Percentiles rank a stretch among this genome's conserved stretches.
Conservation (phyloP, 83 land plant species). For the Larix sibirica region DNA sequence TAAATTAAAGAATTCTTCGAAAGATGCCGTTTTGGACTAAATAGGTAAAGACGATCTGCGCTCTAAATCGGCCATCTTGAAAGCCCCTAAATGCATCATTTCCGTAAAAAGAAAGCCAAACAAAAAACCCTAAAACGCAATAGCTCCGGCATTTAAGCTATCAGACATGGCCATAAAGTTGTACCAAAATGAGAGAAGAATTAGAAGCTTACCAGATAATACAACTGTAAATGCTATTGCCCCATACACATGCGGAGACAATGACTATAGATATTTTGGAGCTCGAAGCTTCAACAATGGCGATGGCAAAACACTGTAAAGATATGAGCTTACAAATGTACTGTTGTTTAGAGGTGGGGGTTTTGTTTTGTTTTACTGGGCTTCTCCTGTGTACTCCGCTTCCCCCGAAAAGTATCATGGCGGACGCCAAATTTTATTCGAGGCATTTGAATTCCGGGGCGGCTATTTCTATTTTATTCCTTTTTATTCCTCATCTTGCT, state of each 20-base stretch:
- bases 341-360: no score
- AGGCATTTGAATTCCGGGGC: not conserved
- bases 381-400: not conserved
- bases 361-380: not conserved
- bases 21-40: not conserved
- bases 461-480: no score
- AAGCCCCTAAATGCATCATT: not conserved
- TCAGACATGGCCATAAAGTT: not conserved
- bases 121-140: not conserved
- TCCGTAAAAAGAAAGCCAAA: not conserved
- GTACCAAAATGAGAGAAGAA: not conserved
- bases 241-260: no score
- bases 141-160: not conserved
- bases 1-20: no score
- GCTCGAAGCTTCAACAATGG: no score
- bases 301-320: no score
- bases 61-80: not conserved
- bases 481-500: no score
- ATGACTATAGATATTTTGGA: no score
- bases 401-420: slow-evolving; percentile 12
- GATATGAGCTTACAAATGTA: no score
- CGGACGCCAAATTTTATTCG: slow-evolving; percentile 16
- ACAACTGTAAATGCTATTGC: no score
- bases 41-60: not conserved
- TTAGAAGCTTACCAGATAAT: not conserved